Evolutionary conservation across 805 yeast species (phyloP).

Genomic region (Saccharomycopsis sp.): DNA sequence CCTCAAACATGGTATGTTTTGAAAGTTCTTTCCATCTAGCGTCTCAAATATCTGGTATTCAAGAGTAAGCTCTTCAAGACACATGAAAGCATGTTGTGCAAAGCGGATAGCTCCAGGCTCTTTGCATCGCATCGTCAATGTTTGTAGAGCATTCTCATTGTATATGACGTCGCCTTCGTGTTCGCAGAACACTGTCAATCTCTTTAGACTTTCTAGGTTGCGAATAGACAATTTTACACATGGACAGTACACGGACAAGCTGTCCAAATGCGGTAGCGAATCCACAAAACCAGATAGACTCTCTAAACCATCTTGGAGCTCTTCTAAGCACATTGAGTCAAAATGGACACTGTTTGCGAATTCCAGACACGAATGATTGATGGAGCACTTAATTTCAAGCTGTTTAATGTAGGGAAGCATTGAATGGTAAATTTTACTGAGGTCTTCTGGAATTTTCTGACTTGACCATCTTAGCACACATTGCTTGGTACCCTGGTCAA

Average conservation of each 20-base stretch:
- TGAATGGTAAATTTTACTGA: not conserved
- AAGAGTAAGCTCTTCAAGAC: not conserved
- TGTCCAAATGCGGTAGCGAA: not conserved
- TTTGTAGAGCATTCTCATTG: not conserved
- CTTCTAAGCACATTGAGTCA: not conserved
- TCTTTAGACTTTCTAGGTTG: not conserved
- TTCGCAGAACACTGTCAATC: not conserved
- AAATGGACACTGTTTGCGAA: conserved; percentile 1
- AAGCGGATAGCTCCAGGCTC: not conserved
- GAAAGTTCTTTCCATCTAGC: not conserved
- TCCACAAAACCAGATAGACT: not conserved
- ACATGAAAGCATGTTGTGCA: not conserved
- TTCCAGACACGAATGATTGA: not conserved
- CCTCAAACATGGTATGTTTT: not conserved
- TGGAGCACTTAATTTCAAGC: not conserved
- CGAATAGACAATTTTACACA: not conserved
- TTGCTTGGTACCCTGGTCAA: not conserved
- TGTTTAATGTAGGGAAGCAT: not conserved
- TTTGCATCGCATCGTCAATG: not conserved
- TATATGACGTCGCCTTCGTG: not conserved
- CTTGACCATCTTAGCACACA: not conserved
- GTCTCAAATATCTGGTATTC: not conserved
- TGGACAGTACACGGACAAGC: not conserved
- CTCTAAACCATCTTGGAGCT: not conserved
- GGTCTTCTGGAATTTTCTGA: not conserved